Evolutionary conservation across 2,329 filamentous ascomycete genomes (phyloP), one percentile per base, ranked within the genome.

Genomic region (Pestalotiopsis fici): DNA sequence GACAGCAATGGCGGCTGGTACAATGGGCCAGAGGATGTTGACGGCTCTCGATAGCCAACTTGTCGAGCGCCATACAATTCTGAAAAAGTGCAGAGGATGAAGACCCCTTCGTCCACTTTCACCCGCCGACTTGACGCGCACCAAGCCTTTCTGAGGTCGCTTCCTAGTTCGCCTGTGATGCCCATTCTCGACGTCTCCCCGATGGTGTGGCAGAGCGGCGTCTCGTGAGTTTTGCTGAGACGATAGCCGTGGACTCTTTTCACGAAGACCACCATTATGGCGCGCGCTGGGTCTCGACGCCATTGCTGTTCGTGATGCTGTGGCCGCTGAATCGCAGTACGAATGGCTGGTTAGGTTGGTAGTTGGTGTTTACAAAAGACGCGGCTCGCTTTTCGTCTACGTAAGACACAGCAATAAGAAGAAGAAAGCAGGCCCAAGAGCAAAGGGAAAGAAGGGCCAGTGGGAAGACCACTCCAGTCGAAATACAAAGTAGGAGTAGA

Each of bases 1-100:
- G 65, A 93, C 81, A n/a, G 84, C 89, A 71, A 94, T 89, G 21
- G 91, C 91, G 35, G 87, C 88, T 6, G 91, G 91, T 2, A 94
- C 91, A 68, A 93, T 83, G 4, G 92, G 92, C 91, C 91, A 94
- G 43, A 94, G 84, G 28, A 93, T 73, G 75, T 94, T 94, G 74
- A 92, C 90, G 63, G 85, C 75, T 75, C 86, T 86, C 9, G 91
- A 93, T 13, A 88, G 81, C 35, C 82, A 85, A 74, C 88, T 91
- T 35, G 88, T 88, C 57, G 91, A 93, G 63, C 79, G 82, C 79
- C 88, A 90, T 75, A 85, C 86, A 65, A 94, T 90, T 70, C 79
- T 82, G 37, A 93, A 72, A 75, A 93, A 92, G 65, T 88, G 84
- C 56, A 85, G 65, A 0, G 90, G 90, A 71, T 93, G 85, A 69